These are phyloP conservation scores for Neurospora tetrasperma DNA, from an alignment of 495 filamentous ascomycete genomes.

Conservation along the genomic window DNA sequence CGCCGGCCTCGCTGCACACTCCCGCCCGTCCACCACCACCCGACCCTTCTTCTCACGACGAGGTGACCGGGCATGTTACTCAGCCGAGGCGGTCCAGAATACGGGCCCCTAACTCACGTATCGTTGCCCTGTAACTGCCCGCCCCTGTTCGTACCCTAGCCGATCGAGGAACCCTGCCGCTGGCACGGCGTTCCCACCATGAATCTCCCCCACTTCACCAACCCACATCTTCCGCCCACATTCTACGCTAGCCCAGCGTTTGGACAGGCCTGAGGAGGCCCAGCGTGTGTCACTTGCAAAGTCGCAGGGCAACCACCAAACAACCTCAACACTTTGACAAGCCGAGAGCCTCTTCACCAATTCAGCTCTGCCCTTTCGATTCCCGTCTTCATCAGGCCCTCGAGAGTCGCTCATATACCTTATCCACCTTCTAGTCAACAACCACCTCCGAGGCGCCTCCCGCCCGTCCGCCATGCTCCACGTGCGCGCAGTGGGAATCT, in stretches of 20 bases:
- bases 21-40: neutral
- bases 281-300: neutral
- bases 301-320: neutral
- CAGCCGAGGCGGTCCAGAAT: neutral
- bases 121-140: neutral
- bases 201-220: neutral
- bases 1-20: neutral
- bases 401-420: neutral
- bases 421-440: neutral
- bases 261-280: neutral
- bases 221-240: neutral
- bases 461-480: neutral
- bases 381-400: neutral
- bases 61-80: neutral
- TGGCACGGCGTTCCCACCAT: neutral
- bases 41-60: neutral
- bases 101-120: neutral
- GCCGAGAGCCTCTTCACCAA: neutral
- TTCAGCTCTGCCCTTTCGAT: neutral
- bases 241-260: neutral
- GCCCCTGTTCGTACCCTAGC: neutral
- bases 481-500: neutral
- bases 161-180: neutral
- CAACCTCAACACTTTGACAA: neutral
- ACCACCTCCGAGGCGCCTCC: neutral